phyloP scores from a whole-genome alignment of 2,329 filamentous ascomycete genomes.

The Diaporthe ampelina region DNA sequence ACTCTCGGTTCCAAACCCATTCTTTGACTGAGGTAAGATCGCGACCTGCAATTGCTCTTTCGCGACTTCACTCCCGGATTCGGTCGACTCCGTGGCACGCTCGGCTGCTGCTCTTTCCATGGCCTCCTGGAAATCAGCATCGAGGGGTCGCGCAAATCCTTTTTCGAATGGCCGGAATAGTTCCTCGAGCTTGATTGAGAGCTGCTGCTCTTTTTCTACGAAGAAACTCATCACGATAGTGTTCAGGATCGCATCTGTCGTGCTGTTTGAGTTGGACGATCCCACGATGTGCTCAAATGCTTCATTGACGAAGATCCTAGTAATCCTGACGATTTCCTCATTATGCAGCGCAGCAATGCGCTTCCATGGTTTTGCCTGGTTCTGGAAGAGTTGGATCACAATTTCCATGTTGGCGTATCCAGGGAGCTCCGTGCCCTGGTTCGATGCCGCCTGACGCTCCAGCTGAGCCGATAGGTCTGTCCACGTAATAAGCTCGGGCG shows the following conservation, averaged over 20 bases:
- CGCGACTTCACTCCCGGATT: background rate
- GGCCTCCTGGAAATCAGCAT: slow-evolving; percentile 3
- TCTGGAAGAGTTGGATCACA: background rate
- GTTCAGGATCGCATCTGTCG: background rate
- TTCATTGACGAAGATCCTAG: background rate
- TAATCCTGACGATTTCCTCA: background rate
- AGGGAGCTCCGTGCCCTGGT: background rate
- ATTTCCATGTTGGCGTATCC: background rate
- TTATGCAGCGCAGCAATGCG: background rate
- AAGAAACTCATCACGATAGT: background rate
- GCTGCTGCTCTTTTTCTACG: background rate
- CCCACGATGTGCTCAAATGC: background rate
- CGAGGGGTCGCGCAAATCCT: background rate
- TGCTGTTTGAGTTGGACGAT: background rate
- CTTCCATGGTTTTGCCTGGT: background rate
- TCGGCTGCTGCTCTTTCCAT: background rate
- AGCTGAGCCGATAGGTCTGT: background rate
- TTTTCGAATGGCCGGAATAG: background rate
- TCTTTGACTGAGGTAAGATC: background rate
- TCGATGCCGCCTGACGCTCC: background rate
- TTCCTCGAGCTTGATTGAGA: background rate
- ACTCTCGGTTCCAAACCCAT: background rate
- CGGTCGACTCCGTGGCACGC: background rate
- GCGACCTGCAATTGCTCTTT: background rate
- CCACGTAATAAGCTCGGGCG: background rate